Base-by-base conservation (phyloP, 306 rosid species). In the Quercus engelmannii region DNA sequence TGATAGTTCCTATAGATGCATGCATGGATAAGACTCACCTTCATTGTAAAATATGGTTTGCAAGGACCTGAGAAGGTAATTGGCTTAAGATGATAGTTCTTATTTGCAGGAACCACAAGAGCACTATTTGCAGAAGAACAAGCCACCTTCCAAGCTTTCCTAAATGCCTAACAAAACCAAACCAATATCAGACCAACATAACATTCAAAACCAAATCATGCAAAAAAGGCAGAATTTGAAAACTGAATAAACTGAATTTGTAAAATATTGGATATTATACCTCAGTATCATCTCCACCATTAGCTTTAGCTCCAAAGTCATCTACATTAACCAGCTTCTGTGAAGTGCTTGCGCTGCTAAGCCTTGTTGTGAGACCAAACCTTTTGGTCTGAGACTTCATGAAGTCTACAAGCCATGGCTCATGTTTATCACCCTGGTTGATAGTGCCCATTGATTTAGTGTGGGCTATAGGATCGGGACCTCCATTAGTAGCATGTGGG, bases 31-130 rank as follows among this genome's bases (percentile, higher is more conserved):
- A 52, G 15, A 78, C 90, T 80, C 46, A 91, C 98, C 90, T 55
- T 86, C 23, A 93, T 58, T 30, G 84, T 77, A 38, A 89, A 61
- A 10, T 56, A 62, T 76, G 88, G 82, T 58, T 73, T 80, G 81
- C 97, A 93, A 79, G 98, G 97, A 31, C 98, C 98, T 19, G 94
- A 84, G 68, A 93, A 93, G 18, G 30, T 87, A 23, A 88, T 83
- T 61, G 94, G 91, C 82, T 88, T 93, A 41, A 93, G 85, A 74
- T 80, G 74, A 82, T 88, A 93, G 23, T 26, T 84, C 10, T 62
- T 82, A 3, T 72, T 55, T 56, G 25, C 4, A 54, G 98, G 94
- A 18, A 93, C 93, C 73, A 88, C 78, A 58, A 92, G 81, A 79
- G 55, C 70, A 43, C 52, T 75, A 19, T 74, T 76, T 55, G 41